Base-by-base conservation (phyloP, 164 flowering plant species). In the Magnolia officinalis region DNA sequence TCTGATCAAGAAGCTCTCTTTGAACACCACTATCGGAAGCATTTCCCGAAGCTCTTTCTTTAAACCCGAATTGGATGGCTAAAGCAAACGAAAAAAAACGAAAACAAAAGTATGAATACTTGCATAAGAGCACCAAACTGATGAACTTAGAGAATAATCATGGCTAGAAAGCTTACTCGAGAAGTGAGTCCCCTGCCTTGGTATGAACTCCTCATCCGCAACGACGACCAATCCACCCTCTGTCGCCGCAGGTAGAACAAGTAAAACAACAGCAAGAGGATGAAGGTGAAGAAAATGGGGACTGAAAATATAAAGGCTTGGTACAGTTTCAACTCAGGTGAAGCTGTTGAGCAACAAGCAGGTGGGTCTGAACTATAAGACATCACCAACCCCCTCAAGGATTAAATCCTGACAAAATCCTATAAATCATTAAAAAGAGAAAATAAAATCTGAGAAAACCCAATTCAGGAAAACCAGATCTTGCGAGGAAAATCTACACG, bases 21-120 rank as follows among this genome's bases (percentile, higher is more conserved):
- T 89, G 78, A 83, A 94, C 7, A 92, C 82, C 70, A 94, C 85
- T 21, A 92, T 80, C 19, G 97, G 97, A 21, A 94, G 88, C 97
- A 92, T 86, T 86, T 92, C 97, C 76, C 98, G 83, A 73, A 94
- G 2, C 67, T 94, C 97, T 80, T 92, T 91, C 86, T 86, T 91
- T 83, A 94, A 79, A 0, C 98, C 96, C 75, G 84, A 21, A 74
- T 87, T 91, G 67, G 85, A 78, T 75, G 83, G 81, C 83, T 64
- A 76, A 72, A 78, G 14, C 55, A 77, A 50, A 75, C 72, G 45
- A 20, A 18, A 72, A 72, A 19, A 8, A 76, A 58, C 49, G 20
- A 19, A 4, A 75, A 23, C 23, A 65, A 31, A 21, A 67, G 31
- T 8, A 49, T 29, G 23, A 67, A 20, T 50, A 50, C 5, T 72